Percentiles rank a stretch among this genome's conserved stretches.
phyloP scores from a whole-genome alignment of 139 green algal genomes.

The Chlorella sp. region DNA sequence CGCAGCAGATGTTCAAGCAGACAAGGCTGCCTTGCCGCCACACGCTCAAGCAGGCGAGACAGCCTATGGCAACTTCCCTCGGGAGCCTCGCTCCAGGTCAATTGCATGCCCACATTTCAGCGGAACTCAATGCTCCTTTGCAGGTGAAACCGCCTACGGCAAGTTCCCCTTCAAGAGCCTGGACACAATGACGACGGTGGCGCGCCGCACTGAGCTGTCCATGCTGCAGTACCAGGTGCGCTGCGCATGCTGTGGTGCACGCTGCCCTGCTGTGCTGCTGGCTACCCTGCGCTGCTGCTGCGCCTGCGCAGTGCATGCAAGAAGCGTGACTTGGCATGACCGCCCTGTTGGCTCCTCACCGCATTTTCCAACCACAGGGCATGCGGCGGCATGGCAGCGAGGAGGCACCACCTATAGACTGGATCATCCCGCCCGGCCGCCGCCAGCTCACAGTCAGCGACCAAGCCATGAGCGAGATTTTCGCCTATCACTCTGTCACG shows the following conservation, averaged over 20 bases:
- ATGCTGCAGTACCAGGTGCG: conserved; percentile 69
- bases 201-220: conserved; percentile 65
- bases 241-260: not conserved
- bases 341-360: too few species aligned
- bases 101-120: too few species aligned
- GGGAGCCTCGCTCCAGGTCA: too few species aligned
- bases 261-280: not conserved
- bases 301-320: not conserved
- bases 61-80: conserved; percentile 64
- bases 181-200: conserved; percentile 73
- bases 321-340: too few species aligned
- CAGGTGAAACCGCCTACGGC: conserved; percentile 82
- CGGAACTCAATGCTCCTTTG: not conserved
- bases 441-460: conserved; percentile 33
- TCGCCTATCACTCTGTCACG: conserved; percentile 87
- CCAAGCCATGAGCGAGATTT: conserved; percentile 77
- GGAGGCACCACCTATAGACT: conserved; percentile 76
- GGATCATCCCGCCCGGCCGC: conserved; percentile 62
- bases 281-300: not conserved
- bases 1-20: too few species aligned
- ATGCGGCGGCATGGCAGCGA: conserved; percentile 71
- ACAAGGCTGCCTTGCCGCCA: not conserved
- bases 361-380: conserved; percentile 43
- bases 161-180: conserved; percentile 72
- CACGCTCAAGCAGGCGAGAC: not conserved